Evolutionary conservation across 352 stramenopile genomes (phyloP), one percentile per base, ranked within the genome.

Genomic region (Phytophthora lateralis): DNA sequence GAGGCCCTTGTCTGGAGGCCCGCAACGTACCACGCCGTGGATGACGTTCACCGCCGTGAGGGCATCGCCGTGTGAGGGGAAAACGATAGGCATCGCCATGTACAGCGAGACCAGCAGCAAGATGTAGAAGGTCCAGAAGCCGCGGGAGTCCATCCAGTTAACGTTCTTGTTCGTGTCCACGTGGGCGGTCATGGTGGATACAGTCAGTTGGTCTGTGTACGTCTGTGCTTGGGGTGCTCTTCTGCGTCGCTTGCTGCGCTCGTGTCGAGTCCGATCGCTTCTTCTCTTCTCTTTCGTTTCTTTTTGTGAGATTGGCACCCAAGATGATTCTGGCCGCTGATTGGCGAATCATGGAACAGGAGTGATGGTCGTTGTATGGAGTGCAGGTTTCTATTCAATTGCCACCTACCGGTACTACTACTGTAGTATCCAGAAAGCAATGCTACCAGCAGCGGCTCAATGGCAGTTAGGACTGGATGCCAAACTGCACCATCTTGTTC

Each of bases 161-260:
- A 95, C 88, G 64, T 96, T 96, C 75, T 93, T 94, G 81, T 96
- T 96, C 39, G 80, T 87, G 69, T 88, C 84, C 35, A 91, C 77
- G 47, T 75, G 49, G 24, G 68, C 69, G 15, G 60, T 73, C 77
- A 76, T 81, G 48, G 30, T 55, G 27, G 35, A 63, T 38, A 21
- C 18, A 20, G 29, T 59, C 14, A 10, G 27, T 38, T 12, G 21
- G 10, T 7, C 3, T 26, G 39, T 45, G 39, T 45, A 12, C 14
- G 14, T 39, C 30, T 38, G 26, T 43, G 12, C 38, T 41, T 17
- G 37, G 51, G 3, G 51, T 44, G 38, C 18, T 61, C 42, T 37
- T 10, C 17, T 27, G 44, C 37, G 39, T 60, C 21, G 29, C 6
- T 44, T 30, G 39, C 42, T 21, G 27, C 42, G 35, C 42, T 45